These are phyloP conservation scores for Rhazya stricta DNA, from an alignment of 257 asterid species.

Conservation along the genomic window DNA sequence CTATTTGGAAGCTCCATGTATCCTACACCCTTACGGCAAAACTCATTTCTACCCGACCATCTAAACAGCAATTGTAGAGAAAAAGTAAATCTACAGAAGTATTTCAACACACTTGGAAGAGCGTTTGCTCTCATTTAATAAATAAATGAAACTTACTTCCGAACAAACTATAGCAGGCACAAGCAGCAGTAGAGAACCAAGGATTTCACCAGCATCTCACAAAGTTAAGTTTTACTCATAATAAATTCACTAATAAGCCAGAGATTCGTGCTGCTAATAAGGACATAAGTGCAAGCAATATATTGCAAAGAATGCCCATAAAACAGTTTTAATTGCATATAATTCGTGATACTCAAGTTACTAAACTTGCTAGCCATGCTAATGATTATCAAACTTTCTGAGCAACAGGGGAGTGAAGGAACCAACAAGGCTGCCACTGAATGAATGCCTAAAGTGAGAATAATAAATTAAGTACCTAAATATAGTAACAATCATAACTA, in stretches of 20 bases:
- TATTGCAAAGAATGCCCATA: not conserved
- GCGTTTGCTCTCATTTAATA: too few species aligned
- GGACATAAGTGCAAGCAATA: not conserved
- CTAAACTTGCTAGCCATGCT: not conserved
- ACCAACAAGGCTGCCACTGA: not conserved
- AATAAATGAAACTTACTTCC: not conserved
- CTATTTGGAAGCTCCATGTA: not conserved
- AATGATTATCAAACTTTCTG: not conserved
- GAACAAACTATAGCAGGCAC: not conserved
- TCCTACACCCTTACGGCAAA: too few species aligned
- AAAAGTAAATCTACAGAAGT: not conserved
- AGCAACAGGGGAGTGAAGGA: not conserved
- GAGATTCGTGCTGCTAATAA: too few species aligned
- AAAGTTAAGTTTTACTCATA: not conserved
- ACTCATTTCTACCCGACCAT: not conserved
- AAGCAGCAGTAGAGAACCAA: not conserved
- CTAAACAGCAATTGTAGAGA: not conserved
- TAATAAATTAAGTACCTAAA: not conserved
- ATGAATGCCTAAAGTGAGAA: not conserved
- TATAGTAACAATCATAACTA: not conserved
- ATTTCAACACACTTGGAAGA: not conserved
- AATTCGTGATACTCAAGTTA: not conserved
- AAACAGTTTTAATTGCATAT: not conserved
- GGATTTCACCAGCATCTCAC: too few species aligned
- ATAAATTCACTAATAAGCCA: not conserved